Conservation (phyloP, 2,329 filamentous ascomycete genomes). For the Oidium heveae region DNA sequence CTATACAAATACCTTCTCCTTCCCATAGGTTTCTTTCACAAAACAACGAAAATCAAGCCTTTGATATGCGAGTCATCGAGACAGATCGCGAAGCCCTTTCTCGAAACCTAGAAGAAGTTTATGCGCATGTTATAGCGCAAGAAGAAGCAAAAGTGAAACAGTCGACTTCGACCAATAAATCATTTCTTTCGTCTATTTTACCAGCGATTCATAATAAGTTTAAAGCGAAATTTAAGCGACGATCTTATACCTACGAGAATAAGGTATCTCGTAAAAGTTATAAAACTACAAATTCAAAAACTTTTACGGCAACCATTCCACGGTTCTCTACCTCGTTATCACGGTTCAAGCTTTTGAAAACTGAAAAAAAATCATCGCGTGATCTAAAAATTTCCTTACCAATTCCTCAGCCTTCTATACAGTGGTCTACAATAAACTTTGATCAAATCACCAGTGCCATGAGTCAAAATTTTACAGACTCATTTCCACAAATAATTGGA, state of each 20-base stretch:
- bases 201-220: not conserved
- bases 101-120: slow-evolving; percentile 69
- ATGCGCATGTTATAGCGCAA: slow-evolving; percentile 77
- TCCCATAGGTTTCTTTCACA: slow-evolving; percentile 16
- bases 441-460: slow-evolving; percentile 20
- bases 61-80: slow-evolving; percentile 54
- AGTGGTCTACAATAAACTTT: slow-evolving; percentile 24
- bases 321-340: no score
- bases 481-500: slow-evolving; percentile 41
- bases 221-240: slow-evolving; percentile 15
- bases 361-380: no score
- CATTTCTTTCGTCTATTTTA: no score
- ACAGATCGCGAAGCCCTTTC: slow-evolving; percentile 52
- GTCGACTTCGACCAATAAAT: not conserved
- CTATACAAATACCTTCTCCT: slow-evolving; percentile 18
- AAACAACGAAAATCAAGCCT: slow-evolving; percentile 33
- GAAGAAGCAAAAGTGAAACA: slow-evolving; percentile 33
- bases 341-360: no score
- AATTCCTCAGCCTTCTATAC: slow-evolving; percentile 34
- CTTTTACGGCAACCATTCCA: no score
- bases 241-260: slow-evolving; percentile 5
- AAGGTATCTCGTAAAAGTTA: no score
- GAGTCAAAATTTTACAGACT: no score
- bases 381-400: slow-evolving; percentile 15
- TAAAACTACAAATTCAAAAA: no score